Evolutionary conservation across 2,329 filamentous ascomycete species (phyloP).

Genomic region (Colletotrichum destructivum): DNA sequence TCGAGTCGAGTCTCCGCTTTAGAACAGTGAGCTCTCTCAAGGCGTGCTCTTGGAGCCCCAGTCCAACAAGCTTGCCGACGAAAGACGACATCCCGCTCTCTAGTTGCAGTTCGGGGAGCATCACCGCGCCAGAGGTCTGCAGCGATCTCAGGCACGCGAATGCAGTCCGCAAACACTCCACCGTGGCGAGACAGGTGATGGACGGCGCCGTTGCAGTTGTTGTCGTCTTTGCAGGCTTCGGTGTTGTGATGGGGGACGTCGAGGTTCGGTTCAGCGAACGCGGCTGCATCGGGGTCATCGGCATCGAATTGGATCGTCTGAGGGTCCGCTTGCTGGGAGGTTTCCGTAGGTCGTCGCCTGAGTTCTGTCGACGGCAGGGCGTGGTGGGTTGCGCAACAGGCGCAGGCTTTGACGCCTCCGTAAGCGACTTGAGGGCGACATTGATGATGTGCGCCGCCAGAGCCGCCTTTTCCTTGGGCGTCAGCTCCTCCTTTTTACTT

Average conservation of each 20-base stretch:
- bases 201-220: constrained; percentile 48
- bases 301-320: constrained; percentile 69
- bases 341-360: constrained; percentile 54
- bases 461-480: constrained; percentile 73
- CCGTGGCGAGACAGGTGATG: constrained; percentile 68
- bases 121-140: constrained; percentile 67
- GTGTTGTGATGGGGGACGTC: constrained; percentile 63
- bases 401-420: constrained; percentile 73
- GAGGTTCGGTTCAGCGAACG: constrained; percentile 73
- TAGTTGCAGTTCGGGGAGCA: constrained; percentile 76
- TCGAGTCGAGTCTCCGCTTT: constrained; percentile 72
- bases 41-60: constrained; percentile 78
- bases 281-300: constrained; percentile 74
- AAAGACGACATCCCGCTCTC: constrained; percentile 82
- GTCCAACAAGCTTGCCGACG: constrained; percentile 74
- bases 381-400: constrained; percentile 50
- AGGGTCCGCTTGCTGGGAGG: constrained; percentile 55
- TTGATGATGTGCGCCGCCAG: constrained; percentile 84
- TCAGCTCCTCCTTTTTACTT: constrained; percentile 60
- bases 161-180: constrained; percentile 79
- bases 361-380: constrained; percentile 54
- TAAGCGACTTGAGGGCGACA: constrained; percentile 76
- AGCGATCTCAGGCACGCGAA: constrained; percentile 75
- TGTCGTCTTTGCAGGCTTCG: constrained; percentile 52
- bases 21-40: constrained; percentile 77